Evolutionary conservation across 345 rosid species (phyloP).

Genomic region (Rhizophora mangle): DNA sequence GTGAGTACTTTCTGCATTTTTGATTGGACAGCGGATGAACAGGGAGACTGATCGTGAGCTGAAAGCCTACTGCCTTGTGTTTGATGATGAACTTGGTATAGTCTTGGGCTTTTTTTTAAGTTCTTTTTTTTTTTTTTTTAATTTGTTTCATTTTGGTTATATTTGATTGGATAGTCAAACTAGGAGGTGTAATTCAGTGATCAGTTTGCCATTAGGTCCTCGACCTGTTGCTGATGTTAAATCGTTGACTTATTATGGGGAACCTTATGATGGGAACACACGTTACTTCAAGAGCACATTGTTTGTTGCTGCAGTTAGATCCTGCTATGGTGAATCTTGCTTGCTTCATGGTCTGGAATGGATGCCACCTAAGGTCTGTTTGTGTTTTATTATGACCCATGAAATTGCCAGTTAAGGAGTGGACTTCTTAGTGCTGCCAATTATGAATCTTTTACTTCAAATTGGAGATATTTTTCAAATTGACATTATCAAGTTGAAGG

Average conservation of each 20-base stretch:
- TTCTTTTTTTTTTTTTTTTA: not conserved
- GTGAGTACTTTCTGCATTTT: conserved; percentile 88
- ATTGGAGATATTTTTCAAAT: not conserved
- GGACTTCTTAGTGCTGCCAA: conserved; percentile 1
- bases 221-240: conserved; percentile 82
- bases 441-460: conserved; percentile 10
- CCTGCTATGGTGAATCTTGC: conserved; percentile 90
- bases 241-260: conserved; percentile 97
- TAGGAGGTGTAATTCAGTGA: conserved; percentile 12
- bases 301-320: conserved; percentile 91
- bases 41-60: conserved; percentile 92
- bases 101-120: not conserved
- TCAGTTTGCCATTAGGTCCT: conserved; percentile 50
- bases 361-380: conserved; percentile 91
- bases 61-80: conserved; percentile 95
- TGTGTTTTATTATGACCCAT: conserved; percentile 3
- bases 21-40: conserved; percentile 96
- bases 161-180: not conserved
- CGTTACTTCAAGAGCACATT: conserved; percentile 81
- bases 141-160: conserved; percentile 7
- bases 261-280: conserved; percentile 98
- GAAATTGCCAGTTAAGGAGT: not conserved
- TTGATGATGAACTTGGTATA: conserved; percentile 89
- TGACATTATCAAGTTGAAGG: not conserved
- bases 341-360: conserved; percentile 97